Percentiles rank a stretch among this genome's conserved stretches.
phyloP scores from a whole-genome alignment of 148 eudicot genomes.

The Persicaria maculosa region DNA sequence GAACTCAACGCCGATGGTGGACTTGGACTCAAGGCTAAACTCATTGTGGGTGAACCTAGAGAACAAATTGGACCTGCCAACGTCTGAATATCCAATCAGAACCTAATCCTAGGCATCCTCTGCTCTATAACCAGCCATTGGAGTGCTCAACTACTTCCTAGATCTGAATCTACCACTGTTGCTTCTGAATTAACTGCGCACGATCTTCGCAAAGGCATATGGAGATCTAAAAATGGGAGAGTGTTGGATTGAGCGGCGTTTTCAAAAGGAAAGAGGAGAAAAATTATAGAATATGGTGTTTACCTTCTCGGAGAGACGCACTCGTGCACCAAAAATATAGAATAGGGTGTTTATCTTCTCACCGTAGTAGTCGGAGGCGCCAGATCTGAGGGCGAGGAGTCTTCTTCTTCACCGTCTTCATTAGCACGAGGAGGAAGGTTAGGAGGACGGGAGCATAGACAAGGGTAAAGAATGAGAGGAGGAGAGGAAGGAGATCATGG shows the following conservation, averaged over 20 bases:
- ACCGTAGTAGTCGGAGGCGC: too few species aligned
- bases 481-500: too few species aligned
- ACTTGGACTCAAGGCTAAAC: conserved; percentile 37
- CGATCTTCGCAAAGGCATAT: neutral
- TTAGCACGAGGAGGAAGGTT: too few species aligned
- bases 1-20: conserved; percentile 38
- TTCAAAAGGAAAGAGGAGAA: neutral
- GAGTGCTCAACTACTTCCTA: neutral
- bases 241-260: conserved; percentile 9
- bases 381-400: too few species aligned
- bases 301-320: too few species aligned
- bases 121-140: conserved; percentile 33
- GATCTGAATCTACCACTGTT: neutral
- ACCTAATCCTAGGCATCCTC: conserved; percentile 36
- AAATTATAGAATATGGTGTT: too few species aligned
- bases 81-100: conserved; percentile 36
- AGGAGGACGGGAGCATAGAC: too few species aligned
- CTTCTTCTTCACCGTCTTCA: too few species aligned
- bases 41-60: conserved; percentile 33
- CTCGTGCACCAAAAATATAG: too few species aligned
- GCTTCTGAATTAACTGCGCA: neutral
- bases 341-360: too few species aligned
- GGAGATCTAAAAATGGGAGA: conserved; percentile 4
- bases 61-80: conserved; percentile 33
- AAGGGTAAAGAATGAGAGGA: too few species aligned